A percentile compares a stretch with the other conserved stretches of the same genome.
Evolutionary conservation across 2,329 filamentous ascomycete genomes (phyloP).

Genomic region (Colletotrichum sp.): DNA sequence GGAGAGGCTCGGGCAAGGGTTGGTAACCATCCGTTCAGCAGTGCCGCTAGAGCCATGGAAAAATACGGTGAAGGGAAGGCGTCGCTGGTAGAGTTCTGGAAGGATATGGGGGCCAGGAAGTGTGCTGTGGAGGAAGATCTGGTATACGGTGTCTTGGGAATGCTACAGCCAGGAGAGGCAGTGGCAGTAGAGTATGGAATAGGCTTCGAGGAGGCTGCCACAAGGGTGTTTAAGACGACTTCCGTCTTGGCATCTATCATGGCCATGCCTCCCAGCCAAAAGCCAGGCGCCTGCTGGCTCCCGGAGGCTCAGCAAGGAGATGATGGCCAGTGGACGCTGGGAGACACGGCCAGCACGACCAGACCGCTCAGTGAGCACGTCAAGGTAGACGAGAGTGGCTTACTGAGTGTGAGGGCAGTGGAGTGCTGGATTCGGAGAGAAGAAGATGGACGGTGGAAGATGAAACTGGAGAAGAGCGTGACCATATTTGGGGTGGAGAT

Average conservation of each 20-base stretch:
- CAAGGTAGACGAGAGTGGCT: accelerated
- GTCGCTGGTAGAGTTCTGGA: neutral
- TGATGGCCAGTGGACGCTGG: neutral
- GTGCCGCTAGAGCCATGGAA: neutral
- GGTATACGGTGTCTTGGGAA: neutral
- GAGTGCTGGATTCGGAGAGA: neutral
- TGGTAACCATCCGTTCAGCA: neutral
- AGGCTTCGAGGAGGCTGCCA: neutral
- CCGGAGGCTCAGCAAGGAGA: neutral
- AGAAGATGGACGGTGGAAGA: neutral
- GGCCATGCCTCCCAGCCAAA: neutral
- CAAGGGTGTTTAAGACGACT: neutral
- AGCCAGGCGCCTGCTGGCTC: neutral
- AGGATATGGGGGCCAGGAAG: neutral
- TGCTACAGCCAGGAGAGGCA: neutral
- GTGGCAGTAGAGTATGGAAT: neutral
- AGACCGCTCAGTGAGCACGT: neutral
- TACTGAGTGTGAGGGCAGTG: accelerated
- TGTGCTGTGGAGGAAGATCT: neutral
- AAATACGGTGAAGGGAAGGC: neutral
- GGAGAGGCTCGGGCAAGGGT: neutral
- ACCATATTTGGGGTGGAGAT: neutral
- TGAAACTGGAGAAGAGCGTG: neutral
- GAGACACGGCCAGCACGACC: neutral
- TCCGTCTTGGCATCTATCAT: neutral